phyloP scores from a whole-genome alignment of 2,329 filamentous ascomycete species.

The Clarireedia hainanense region DNA sequence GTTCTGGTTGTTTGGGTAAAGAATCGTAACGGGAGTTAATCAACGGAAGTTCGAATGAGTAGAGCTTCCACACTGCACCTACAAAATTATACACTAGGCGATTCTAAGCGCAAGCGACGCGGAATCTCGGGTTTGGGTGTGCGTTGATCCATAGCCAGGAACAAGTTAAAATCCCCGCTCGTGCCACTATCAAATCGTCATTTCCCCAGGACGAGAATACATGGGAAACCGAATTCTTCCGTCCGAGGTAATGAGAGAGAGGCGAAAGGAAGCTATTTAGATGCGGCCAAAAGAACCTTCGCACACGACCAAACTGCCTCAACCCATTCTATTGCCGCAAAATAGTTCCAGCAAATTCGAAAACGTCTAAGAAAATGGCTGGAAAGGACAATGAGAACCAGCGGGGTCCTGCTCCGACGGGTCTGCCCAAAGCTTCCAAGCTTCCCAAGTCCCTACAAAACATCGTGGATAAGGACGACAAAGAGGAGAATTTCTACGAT shows the following conservation, averaged over 20 bases:
- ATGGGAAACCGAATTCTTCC: background rate
- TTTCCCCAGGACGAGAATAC: constrained; percentile 6
- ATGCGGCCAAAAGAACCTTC: background rate
- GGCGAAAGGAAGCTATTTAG: background rate
- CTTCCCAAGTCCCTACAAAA: constrained; percentile 49
- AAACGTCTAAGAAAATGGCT: constrained; percentile 16
- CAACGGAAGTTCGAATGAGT: background rate
- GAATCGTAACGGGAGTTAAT: constrained; percentile 1
- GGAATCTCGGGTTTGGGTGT: background rate
- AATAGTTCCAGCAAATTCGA: background rate
- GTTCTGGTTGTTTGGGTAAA: background rate
- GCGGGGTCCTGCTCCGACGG: constrained; percentile 20
- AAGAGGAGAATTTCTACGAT: constrained; percentile 68
- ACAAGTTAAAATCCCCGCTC: background rate
- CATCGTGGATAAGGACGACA: constrained; percentile 49
- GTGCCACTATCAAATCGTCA: background rate
- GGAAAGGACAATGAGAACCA: constrained; percentile 21
- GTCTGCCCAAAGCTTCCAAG: constrained; percentile 30
- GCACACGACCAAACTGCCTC: background rate
- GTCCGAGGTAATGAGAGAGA: background rate
- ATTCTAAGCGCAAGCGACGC: constrained; percentile 7
- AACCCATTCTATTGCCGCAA: too few species aligned
- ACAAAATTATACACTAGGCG: constrained; percentile 8
- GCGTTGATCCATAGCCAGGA: background rate
- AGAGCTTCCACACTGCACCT: background rate